These are phyloP conservation scores for Ramalina peruviana DNA, from an alignment of 495 filamentous ascomycete genomes.

Conservation along the genomic window DNA sequence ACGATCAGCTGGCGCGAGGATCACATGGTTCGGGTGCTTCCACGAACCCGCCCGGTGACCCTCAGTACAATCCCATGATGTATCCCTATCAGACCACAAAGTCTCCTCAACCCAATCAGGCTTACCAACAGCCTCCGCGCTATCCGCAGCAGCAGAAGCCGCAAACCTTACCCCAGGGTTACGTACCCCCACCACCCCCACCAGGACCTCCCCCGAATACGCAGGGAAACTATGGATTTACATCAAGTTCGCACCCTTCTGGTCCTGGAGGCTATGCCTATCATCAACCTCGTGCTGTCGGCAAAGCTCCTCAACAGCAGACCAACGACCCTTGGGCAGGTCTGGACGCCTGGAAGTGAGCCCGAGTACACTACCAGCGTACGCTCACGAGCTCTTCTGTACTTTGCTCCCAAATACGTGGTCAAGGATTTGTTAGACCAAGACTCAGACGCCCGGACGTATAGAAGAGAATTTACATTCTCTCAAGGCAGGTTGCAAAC, in stretches of 20 bases:
- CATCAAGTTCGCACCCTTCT: constrained; percentile 35
- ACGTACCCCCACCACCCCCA: constrained; percentile 83
- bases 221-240: constrained; percentile 46
- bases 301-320: constrained; percentile 33
- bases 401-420: too few species aligned
- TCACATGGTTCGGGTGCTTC: constrained; percentile 31
- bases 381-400: too few species aligned
- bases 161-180: constrained; percentile 56
- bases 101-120: constrained; percentile 27
- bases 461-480: too few species aligned
- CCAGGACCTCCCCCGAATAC: constrained; percentile 66
- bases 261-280: constrained; percentile 48
- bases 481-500: too few species aligned
- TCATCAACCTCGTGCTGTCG: constrained; percentile 26
- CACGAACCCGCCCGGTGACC: constrained; percentile 28
- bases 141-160: constrained; percentile 24
- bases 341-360: constrained; percentile 70
- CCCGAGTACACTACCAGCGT: not conserved
- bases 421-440: too few species aligned
- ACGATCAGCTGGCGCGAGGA: constrained; percentile 22
- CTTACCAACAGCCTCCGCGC: constrained; percentile 25
- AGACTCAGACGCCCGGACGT: too few species aligned
- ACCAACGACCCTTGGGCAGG: constrained; percentile 71
- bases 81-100: constrained; percentile 36
- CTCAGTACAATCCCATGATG: constrained; percentile 41